Base-by-base conservation (phyloP, 2,329 filamentous ascomycete species). In the Hypoxylon sp. region DNA sequence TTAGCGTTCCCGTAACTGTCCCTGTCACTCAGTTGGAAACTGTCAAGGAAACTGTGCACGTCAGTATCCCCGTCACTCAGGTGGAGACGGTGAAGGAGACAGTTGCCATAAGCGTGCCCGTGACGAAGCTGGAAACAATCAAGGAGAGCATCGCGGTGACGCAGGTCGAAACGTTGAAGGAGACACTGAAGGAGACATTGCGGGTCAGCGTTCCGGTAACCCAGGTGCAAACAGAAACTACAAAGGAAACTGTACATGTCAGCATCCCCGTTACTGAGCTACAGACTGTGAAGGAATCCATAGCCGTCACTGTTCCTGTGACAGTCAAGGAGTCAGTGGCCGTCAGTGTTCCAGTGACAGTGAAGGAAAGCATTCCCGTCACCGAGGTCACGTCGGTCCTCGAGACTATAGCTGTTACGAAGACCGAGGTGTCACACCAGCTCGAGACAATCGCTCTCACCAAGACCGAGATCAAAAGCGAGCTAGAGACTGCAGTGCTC, bases 51-150 rank as follows among this genome's bases (percentile, higher is more conserved):
- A 46, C 61, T 0, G 34, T 65, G 25, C 16, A 46, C 21, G 32
- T 54, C 27, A 55, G 52, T 32, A 34, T 61, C 11, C 51, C 61
- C 1, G 57, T 63, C 16, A 53, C 56, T 16, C 46, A 43, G 16
- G 23, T 47, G 30, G 30, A 48, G 8, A 59, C 61, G 4, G 43
- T 64, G 2, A 59, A 65, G 47, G 63, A 65, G 19, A 62, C 43
- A 0, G 7, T 41, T 2, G 47, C 50, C 5, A 53, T 56, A 3
- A 59, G 48, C 21, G 29, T 59, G 6, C 55, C 60, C 4, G 63
- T 63, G 8, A 67, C 65, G n/a, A 51, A 58, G 21, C n/a, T 61
- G 16, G 61, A 68, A 34, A 67, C 56, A 7, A n/a, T 61, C 3
- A 41, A 58, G 29, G 54, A 55, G 23, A 64, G 48, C 50, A 16